Percentiles rank a stretch among this genome's conserved stretches.
Evolutionary conservation across 1,139 yeast genomes (phyloP).

Genomic region (Debaryomycetaceae sp.): DNA sequence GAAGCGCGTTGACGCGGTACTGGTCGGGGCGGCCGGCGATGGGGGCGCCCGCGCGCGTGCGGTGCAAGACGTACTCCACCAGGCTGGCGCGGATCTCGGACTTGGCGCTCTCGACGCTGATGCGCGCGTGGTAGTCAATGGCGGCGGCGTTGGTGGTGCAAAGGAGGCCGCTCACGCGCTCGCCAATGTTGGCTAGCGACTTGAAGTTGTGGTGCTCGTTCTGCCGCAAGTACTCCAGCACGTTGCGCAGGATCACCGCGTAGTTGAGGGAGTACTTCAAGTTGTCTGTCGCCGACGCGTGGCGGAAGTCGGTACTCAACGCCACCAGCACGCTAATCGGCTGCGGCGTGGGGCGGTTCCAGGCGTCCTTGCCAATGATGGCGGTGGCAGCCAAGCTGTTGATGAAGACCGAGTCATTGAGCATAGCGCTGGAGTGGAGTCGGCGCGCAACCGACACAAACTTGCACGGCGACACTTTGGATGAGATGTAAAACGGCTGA

Average conservation of each 20-base stretch:
- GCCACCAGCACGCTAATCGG: slow-evolving; percentile 59
- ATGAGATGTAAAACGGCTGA: too few relatives aligned
- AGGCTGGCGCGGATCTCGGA: slow-evolving; percentile 55
- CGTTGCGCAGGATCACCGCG: slow-evolving; percentile 71
- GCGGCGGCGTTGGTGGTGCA: slow-evolving; percentile 51
- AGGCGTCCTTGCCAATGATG: slow-evolving; percentile 69
- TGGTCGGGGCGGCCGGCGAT: slow-evolving; percentile 23
- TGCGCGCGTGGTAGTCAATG: slow-evolving; percentile 27
- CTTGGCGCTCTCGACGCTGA: slow-evolving; percentile 45
- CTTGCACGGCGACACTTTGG: too few relatives aligned
- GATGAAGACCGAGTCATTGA: slow-evolving; percentile 53
- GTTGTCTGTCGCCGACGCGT: slow-evolving; percentile 74
- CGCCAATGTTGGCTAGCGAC: slow-evolving; percentile 55
- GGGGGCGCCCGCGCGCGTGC: slow-evolving; percentile 18
- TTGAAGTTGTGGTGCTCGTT: slow-evolving; percentile 46
- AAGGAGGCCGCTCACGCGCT: slow-evolving; percentile 44
- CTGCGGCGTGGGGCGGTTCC: slow-evolving; percentile 69
- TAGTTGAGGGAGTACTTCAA: slow-evolving; percentile 78
- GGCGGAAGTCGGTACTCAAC: slow-evolving; percentile 62
- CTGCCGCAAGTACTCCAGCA: slow-evolving; percentile 47
- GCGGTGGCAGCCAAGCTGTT: slow-evolving; percentile 58
- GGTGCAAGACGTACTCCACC: slow-evolving; percentile 33
- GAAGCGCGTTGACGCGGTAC: slow-evolving; percentile 49
- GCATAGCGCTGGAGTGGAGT: slow-evolving; percentile 17
- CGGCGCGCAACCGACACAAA: slow-evolving; percentile 16